A percentile compares a stretch with the other conserved stretches of the same genome.
These are phyloP conservation scores for Pseudoneurospora amorphoporcata DNA, from an alignment of 495 filamentous ascomycete species.

Conservation along the genomic window DNA sequence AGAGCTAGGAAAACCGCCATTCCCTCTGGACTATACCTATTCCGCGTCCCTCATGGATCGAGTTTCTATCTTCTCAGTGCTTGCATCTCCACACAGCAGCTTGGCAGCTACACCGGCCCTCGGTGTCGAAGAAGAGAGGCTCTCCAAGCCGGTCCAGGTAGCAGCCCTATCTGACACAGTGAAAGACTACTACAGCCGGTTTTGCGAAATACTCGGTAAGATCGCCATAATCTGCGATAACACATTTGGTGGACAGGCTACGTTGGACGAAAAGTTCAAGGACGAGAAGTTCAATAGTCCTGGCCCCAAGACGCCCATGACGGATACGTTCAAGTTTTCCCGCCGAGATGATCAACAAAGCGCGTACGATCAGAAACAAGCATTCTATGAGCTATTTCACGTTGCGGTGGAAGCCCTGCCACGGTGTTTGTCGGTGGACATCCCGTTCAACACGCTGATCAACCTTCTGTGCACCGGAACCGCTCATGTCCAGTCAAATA, in stretches of 20 bases:
- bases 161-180: constrained; percentile 63
- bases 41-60: constrained; percentile 33
- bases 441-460: constrained; percentile 87
- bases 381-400: constrained; percentile 90
- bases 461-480: constrained; percentile 95
- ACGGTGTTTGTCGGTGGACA: constrained; percentile 79
- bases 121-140: constrained; percentile 38
- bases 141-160: constrained; percentile 66
- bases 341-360: constrained; percentile 68
- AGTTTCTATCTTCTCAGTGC: constrained; percentile 39
- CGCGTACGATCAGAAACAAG: constrained; percentile 75
- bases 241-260: constrained; percentile 91
- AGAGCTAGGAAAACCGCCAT: constrained; percentile 68
- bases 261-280: constrained; percentile 86
- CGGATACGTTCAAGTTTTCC: constrained; percentile 83
- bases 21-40: constrained; percentile 49
- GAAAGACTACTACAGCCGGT: constrained; percentile 73
- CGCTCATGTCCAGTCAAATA: constrained; percentile 86
- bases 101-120: constrained; percentile 19
- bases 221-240: constrained; percentile 94
- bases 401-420: constrained; percentile 93
- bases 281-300: constrained; percentile 67
- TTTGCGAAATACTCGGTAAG: constrained; percentile 91
- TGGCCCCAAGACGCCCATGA: constrained; percentile 85
- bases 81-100: constrained; percentile 30